Conservation (phyloP, 768 basidiomycete species). For the Phaeotremella skinneri region DNA sequence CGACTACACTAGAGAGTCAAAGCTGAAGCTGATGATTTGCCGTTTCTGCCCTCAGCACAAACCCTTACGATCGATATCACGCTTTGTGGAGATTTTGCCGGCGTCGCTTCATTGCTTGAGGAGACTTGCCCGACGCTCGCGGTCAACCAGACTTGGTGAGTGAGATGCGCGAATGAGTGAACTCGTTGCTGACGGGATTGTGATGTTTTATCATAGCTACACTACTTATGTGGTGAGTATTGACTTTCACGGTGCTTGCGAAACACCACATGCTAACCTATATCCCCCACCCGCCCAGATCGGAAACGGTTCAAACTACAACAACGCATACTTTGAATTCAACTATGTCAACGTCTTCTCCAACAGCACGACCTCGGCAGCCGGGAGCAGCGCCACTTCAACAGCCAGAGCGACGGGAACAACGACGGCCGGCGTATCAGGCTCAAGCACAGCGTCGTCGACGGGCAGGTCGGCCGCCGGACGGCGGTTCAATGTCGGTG, state of each 20-base stretch:
- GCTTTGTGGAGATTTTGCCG: slow-evolving; percentile 61
- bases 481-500: neutral
- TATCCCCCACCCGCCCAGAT: slow-evolving; percentile 27
- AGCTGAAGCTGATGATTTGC: slow-evolving; percentile 53
- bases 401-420: neutral
- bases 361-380: slow-evolving; percentile 9
- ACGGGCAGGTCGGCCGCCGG: neutral
- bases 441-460: slow-evolving; percentile 1
- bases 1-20: neutral
- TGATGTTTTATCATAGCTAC: slow-evolving; percentile 55
- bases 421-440: neutral
- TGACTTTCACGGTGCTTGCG: no score
- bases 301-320: slow-evolving; percentile 60
- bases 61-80: slow-evolving; percentile 73
- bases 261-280: slow-evolving; percentile 38
- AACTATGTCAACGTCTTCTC: slow-evolving; percentile 61
- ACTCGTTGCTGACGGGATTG: neutral
- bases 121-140: slow-evolving; percentile 47
- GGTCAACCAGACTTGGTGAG: slow-evolving; percentile 60
- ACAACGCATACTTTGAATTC: slow-evolving; percentile 71
- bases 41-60: slow-evolving; percentile 62
- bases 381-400: neutral
- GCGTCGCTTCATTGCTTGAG: slow-evolving; percentile 57
- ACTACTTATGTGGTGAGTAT: slow-evolving; percentile 62
- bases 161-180: slow-evolving; percentile 50